These are phyloP conservation scores for Triticum aestivum DNA, from an alignment of 176 grass and related monocot genomes.

Conservation along the genomic window IWGSC_CS_RefSeq_v2.1 NC_057795.1:461107489-461107988, in stretches of 20 bases:
- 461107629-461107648: background rate
- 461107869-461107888: background rate
- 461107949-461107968: too few species aligned
- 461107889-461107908: background rate
- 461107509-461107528: background rate
- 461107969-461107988: too few species aligned
- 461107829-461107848: background rate
- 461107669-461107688: background rate
- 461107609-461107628: background rate
- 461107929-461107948: too few species aligned
- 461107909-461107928: background rate
- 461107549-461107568: background rate
- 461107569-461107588: background rate
- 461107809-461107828: background rate
- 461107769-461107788: background rate
- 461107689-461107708: background rate
- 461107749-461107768: background rate
- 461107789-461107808: background rate
- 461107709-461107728: background rate
- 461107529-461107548: background rate
- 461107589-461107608: background rate
- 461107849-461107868: constrained; percentile 1
- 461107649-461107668: background rate
- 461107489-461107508: background rate
- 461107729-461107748: constrained; percentile 5